Conservation (phyloP, 257 asterid species). For the Cinchona pubescens region DNA sequence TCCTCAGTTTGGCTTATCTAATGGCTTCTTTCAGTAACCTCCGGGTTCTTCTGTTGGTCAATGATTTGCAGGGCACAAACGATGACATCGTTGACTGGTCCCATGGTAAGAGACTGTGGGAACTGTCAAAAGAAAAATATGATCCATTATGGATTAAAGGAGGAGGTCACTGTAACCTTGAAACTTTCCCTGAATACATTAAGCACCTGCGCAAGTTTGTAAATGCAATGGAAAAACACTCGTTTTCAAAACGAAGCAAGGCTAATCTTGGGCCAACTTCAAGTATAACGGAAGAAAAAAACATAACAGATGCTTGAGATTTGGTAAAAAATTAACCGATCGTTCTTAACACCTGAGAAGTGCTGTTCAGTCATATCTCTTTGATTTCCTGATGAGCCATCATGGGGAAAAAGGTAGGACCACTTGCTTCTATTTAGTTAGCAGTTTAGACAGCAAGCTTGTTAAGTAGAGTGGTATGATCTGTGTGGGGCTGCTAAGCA, state of each 20-base stretch:
- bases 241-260: constrained; percentile 62
- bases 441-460: constrained; percentile 11
- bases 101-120: constrained; percentile 94
- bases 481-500: not conserved
- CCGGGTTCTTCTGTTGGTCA: constrained; percentile 6
- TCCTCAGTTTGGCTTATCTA: not conserved
- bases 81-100: constrained; percentile 91
- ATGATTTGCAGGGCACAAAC: constrained; percentile 62
- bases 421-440: constrained; percentile 2
- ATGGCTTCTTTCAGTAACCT: not conserved
- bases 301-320: constrained; percentile 78
- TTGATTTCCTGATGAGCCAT: not conserved
- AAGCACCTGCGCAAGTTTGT: constrained; percentile 75
- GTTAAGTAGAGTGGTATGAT: not conserved
- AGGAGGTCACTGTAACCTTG: constrained; percentile 98
- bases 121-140: constrained; percentile 89
- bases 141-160: constrained; percentile 96
- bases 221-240: constrained; percentile 81
- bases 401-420: not conserved
- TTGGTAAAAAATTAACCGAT: constrained; percentile 45
- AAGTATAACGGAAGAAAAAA: constrained; percentile 45
- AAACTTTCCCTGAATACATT: constrained; percentile 87
- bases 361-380: not conserved
- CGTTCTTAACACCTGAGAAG: constrained; percentile 5
- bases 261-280: constrained; percentile 27